Percentiles rank a stretch among this genome's conserved stretches.
These are phyloP conservation scores for Nakazawaea wyomingensis DNA, from an alignment of 805 yeast genomes.

Conservation along the genomic window DNA sequence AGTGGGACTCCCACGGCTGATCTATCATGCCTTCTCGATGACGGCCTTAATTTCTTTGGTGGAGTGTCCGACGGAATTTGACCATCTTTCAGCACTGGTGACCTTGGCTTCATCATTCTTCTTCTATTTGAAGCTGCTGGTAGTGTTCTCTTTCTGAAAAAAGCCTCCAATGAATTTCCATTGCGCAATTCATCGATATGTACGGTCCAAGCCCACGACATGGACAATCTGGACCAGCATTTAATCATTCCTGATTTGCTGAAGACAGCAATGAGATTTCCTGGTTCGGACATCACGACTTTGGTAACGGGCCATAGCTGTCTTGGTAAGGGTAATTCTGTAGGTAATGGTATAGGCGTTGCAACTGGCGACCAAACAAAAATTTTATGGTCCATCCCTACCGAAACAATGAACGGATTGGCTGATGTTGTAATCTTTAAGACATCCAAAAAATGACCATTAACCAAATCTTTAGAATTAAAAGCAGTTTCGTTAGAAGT, in stretches of 20 bases:
- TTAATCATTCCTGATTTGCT: conserved; percentile 47
- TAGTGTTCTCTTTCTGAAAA: conserved; percentile 52
- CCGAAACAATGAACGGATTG: conserved; percentile 59
- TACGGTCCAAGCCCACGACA: conserved; percentile 55
- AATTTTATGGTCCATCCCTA: conserved; percentile 70
- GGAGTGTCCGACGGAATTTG: conserved; percentile 12
- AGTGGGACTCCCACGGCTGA: conserved; percentile 22
- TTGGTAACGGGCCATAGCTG: conserved; percentile 61
- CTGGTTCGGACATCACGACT: conserved; percentile 52
- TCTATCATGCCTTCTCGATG: conserved; percentile 23
- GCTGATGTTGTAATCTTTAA: conserved; percentile 55
- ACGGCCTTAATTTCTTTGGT: conserved; percentile 10
- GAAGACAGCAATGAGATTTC: conserved; percentile 52
- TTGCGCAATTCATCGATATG: conserved; percentile 33
- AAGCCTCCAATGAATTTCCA: conserved; percentile 45
- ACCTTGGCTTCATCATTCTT: conserved; percentile 14
- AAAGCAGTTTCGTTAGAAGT: conserved; percentile 10
- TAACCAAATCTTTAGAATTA: conserved; percentile 34
- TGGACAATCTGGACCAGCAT: conserved; percentile 53
- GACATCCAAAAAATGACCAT: conserved; percentile 60
- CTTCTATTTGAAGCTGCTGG: conserved; percentile 38
- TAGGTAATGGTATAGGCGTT: conserved; percentile 41
- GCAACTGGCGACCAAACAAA: conserved; percentile 69
- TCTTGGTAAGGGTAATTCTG: conserved; percentile 34
- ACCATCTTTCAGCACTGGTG: conserved; percentile 9